Conservation (phyloP, 2,329 filamentous ascomycete species). For the Mollisiaceae sp. region DNA sequence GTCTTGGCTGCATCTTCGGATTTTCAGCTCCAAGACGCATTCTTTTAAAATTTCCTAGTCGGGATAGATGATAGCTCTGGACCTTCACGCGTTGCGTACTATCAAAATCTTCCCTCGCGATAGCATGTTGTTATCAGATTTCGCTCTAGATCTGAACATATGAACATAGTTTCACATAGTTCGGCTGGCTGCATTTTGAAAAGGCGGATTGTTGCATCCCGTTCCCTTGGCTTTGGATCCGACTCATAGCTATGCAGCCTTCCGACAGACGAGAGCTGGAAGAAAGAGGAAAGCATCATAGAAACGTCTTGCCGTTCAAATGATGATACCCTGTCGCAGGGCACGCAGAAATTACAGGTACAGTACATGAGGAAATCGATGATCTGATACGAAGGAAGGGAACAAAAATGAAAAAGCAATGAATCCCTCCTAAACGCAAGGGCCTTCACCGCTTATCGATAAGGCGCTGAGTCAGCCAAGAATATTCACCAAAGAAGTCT, state of each 20-base stretch:
- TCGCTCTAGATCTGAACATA: neutral
- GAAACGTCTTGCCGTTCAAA: too few relatives aligned
- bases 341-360: too few relatives aligned
- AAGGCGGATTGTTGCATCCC: neutral
- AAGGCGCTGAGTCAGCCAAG: conserved; percentile 2
- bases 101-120: neutral
- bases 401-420: too few relatives aligned
- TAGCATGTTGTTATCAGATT: neutral
- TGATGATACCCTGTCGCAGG: too few relatives aligned
- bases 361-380: too few relatives aligned
- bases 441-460: neutral
- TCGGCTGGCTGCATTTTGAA: neutral
- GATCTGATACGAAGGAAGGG: too few relatives aligned
- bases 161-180: neutral
- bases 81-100: neutral
- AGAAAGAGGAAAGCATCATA: neutral
- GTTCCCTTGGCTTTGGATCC: neutral
- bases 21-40: neutral
- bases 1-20: too few relatives aligned
- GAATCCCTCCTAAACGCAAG: too few relatives aligned
- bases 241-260: neutral
- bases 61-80: neutral
- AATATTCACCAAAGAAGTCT: conserved; percentile 17
- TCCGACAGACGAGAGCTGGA: neutral
- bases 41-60: neutral